Evolutionary conservation across 345 rosid genomes (phyloP).

Genomic region (Carallia pectinifolia): DNA sequence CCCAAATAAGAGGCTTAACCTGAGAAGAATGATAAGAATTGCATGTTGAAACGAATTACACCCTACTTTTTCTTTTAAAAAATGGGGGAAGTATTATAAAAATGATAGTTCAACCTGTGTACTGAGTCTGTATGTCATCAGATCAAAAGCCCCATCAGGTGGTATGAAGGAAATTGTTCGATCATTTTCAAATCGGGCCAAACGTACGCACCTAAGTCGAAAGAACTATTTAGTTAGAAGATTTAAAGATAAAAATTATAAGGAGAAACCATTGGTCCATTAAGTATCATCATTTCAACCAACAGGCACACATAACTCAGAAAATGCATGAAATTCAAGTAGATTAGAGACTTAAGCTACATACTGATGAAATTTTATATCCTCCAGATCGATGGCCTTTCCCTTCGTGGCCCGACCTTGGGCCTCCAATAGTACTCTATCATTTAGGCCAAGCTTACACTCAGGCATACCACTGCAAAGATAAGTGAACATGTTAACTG

Average conservation of each 20-base stretch:
- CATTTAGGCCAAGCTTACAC: slow-evolving; percentile 96
- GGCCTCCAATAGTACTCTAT: slow-evolving; percentile 89
- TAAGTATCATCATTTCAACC: slow-evolving; percentile 2
- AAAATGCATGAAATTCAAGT: slow-evolving; percentile 10
- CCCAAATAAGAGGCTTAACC: slow-evolving; percentile 99
- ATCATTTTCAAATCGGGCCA: slow-evolving; percentile 96
- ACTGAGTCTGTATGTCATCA: slow-evolving; percentile 95
- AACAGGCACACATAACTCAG: neutral
- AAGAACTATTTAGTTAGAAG: neutral
- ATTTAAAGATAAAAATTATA: no score
- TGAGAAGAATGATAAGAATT: slow-evolving; percentile 23
- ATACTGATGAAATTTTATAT: slow-evolving; percentile 96
- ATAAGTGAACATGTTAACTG: neutral
- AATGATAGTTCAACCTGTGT: slow-evolving; percentile 60
- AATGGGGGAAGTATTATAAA: neutral
- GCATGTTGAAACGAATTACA: neutral
- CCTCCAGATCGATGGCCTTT: slow-evolving; percentile 95
- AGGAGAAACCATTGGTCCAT: neutral
- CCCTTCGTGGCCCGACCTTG: slow-evolving; percentile 94
- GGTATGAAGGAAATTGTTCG: slow-evolving; percentile 94
- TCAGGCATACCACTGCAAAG: slow-evolving; percentile 90
- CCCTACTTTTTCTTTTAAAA: no score
- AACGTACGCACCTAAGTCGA: slow-evolving; percentile 73
- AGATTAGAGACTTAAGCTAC: slow-evolving; percentile 24
- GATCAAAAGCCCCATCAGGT: slow-evolving; percentile 97